Conservation (phyloP, 2,329 filamentous ascomycete genomes). For the Aspergillus japonicus region DNA sequence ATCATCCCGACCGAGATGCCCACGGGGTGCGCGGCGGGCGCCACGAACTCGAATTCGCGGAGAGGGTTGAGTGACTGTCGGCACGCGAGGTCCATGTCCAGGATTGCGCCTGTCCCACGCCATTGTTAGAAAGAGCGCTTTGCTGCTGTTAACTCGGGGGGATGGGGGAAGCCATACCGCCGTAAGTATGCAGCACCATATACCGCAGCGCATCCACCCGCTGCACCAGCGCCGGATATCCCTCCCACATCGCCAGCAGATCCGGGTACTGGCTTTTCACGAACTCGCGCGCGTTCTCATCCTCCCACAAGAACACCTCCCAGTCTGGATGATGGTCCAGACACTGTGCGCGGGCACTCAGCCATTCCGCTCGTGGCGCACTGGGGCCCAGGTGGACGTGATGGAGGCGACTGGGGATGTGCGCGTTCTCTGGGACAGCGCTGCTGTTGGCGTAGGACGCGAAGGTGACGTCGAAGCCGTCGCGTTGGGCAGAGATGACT, state of each 20-base stretch:
- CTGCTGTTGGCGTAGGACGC: neutral
- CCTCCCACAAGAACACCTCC: constrained; percentile 18
- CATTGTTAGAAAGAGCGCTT: too few relatives aligned
- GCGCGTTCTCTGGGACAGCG: neutral
- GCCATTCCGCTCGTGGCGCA: constrained; percentile 18
- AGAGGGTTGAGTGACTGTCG: constrained; percentile 41
- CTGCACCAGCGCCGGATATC: constrained; percentile 21
- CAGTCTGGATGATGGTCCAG: constrained; percentile 18
- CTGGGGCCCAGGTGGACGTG: constrained; percentile 18
- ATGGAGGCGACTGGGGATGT: constrained; percentile 6
- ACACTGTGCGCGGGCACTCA: constrained; percentile 16
- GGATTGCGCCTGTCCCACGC: constrained; percentile 18
- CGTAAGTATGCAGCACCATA: constrained; percentile 22
- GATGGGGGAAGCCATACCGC: constrained; percentile 12
- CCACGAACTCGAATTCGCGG: constrained; percentile 44
- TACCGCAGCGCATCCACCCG: constrained; percentile 25
- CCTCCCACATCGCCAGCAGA: constrained; percentile 17
- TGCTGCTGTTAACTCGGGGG: too few relatives aligned
- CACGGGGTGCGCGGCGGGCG: constrained; percentile 42
- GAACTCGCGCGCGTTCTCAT: constrained; percentile 13
- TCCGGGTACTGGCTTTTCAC: constrained; percentile 19
- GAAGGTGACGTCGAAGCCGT: constrained; percentile 13
- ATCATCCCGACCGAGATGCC: constrained; percentile 47
- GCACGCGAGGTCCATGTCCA: constrained; percentile 43
- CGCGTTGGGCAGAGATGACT: constrained; percentile 5